Conservation (phyloP, 2,329 filamentous ascomycete genomes). For the Cladophialophora psammophila region DNA sequence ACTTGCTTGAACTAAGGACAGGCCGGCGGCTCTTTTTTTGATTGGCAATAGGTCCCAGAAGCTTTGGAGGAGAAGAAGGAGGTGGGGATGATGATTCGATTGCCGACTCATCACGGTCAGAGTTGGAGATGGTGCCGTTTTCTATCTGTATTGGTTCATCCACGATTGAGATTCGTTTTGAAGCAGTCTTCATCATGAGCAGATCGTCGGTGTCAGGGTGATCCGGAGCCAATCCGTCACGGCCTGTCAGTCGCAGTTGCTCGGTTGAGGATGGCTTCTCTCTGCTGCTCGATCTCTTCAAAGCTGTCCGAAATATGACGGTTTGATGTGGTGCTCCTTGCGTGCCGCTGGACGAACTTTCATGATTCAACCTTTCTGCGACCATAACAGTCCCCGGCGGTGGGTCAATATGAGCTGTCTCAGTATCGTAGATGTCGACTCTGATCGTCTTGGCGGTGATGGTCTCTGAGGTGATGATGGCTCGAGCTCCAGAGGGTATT, state of each 20-base stretch:
- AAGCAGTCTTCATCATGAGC: constrained; percentile 32
- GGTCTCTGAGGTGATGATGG: constrained; percentile 52
- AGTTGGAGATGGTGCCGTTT: constrained; percentile 12
- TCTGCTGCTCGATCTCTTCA: constrained; percentile 43
- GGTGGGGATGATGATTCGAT: constrained; percentile 24
- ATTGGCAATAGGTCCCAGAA: constrained; percentile 35
- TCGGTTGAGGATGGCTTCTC: constrained; percentile 33
- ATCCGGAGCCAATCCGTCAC: constrained; percentile 40
- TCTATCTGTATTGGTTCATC: constrained; percentile 33
- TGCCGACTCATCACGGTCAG: constrained; percentile 22
- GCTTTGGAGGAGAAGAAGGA: constrained; percentile 24
- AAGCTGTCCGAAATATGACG: constrained; percentile 54
- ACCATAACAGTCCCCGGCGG: constrained; percentile 56
- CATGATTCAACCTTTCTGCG: constrained; percentile 57
- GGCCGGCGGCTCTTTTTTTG: constrained; percentile 42
- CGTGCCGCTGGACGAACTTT: constrained; percentile 54
- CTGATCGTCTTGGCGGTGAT: constrained; percentile 56
- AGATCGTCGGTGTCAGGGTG: constrained; percentile 36
- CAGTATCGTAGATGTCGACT: constrained; percentile 55
- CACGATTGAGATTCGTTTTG: constrained; percentile 34
- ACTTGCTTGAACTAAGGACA: constrained; percentile 25
- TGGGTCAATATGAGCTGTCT: constrained; percentile 51
- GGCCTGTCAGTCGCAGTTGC: constrained; percentile 31
- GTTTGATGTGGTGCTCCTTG: constrained; percentile 52
- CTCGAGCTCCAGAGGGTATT: constrained; percentile 51